Conservation (phyloP, 768 basidiomycete species). For the Mycena vulgaris region DNA sequence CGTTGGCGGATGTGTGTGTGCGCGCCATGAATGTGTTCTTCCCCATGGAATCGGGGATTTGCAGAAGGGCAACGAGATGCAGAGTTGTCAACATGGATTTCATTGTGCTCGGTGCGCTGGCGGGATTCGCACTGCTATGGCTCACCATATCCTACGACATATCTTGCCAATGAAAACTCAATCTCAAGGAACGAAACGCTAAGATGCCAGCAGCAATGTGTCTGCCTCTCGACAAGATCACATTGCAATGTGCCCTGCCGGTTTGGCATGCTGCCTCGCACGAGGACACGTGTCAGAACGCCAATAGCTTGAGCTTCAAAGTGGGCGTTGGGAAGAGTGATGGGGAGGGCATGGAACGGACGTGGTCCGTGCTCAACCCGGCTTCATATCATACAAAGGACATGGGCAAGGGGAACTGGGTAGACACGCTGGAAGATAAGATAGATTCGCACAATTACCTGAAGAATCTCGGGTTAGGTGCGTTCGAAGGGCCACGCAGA, state of each 20-base stretch:
- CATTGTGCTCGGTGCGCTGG: not conserved
- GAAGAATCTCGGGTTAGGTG: conserved; percentile 27
- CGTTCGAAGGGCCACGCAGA: no score
- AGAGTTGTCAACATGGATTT: not conserved
- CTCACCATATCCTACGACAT: not conserved
- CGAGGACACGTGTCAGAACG: not conserved
- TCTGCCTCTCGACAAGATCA: not conserved
- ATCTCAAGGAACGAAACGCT: not conserved
- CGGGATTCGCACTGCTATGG: not conserved
- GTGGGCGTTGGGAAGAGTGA: not conserved
- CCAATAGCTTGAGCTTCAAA: not conserved
- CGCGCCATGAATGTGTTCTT: not conserved
- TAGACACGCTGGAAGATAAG: conserved; percentile 46
- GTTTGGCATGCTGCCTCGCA: not conserved
- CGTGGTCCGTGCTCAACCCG: conserved; percentile 40
- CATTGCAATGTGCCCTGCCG: not conserved
- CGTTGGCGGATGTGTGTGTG: not conserved
- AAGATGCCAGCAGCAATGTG: not conserved
- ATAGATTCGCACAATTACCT: conserved; percentile 39
- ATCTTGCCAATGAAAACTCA: not conserved
- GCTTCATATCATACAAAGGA: conserved; percentile 43
- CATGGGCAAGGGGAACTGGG: conserved; percentile 43
- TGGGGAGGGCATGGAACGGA: not conserved
- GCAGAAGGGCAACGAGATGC: not conserved
- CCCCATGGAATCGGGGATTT: not conserved